phyloP scores from a whole-genome alignment of 2,329 filamentous ascomycete species.

The Claviceps sp. region DNA sequence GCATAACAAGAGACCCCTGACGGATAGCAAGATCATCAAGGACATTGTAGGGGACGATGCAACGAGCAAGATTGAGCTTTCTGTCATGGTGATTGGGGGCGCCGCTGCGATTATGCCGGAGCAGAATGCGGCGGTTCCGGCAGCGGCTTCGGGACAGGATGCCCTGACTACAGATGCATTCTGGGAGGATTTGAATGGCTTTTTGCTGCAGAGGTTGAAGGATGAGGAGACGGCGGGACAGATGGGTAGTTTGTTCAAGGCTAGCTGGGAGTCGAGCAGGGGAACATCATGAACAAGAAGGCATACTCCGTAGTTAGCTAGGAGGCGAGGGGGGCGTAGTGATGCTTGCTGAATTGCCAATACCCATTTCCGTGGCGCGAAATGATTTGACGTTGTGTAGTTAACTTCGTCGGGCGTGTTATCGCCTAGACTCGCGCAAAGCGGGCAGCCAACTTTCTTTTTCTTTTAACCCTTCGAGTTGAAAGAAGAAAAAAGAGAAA shows the following conservation, averaged over 20 bases:
- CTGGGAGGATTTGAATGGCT: slow-evolving; percentile 75
- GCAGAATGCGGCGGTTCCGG: slow-evolving; percentile 18
- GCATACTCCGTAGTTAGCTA: too few relatives aligned
- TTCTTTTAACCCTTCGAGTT: neutral
- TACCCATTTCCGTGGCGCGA: neutral
- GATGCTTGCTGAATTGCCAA: neutral
- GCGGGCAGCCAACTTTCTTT: neutral
- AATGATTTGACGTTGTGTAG: neutral
- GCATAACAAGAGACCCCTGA: slow-evolving; percentile 73
- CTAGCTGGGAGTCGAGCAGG: slow-evolving; percentile 48
- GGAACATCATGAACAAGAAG: slow-evolving; percentile 12
- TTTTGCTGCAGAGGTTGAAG: slow-evolving; percentile 64
- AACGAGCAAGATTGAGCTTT: slow-evolving; percentile 51
- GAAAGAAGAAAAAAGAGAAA: slow-evolving; percentile 3
- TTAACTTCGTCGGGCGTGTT: neutral
- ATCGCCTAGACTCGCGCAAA: neutral
- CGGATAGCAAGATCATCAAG: slow-evolving; percentile 62
- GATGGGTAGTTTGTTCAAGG: slow-evolving; percentile 54
- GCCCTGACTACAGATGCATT: slow-evolving; percentile 61
- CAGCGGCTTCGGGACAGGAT: slow-evolving; percentile 34
- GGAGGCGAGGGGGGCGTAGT: neutral
- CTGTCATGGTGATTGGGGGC: slow-evolving; percentile 79
- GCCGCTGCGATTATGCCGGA: slow-evolving; percentile 31
- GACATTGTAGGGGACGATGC: slow-evolving; percentile 48
- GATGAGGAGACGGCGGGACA: slow-evolving; percentile 53